Evolutionary conservation across 257 asterid species (phyloP).

Genomic region (Fraxinus quadrangulata): DNA sequence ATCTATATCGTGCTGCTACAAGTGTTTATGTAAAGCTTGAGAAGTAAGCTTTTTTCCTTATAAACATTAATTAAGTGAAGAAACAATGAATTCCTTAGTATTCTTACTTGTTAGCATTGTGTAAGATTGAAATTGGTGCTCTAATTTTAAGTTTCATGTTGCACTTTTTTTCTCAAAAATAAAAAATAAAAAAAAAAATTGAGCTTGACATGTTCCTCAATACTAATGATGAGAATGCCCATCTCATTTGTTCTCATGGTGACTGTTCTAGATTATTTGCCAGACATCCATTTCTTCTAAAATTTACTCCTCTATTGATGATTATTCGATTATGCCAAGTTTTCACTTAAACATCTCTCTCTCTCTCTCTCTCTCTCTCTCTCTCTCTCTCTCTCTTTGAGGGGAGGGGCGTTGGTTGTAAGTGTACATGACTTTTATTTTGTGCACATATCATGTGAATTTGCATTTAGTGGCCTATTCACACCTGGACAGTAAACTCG

Average conservation of each 20-base stretch:
- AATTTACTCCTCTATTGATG: not conserved
- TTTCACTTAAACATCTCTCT: not conserved
- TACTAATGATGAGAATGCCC: not conserved
- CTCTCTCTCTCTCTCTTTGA: not conserved
- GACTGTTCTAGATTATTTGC: not conserved
- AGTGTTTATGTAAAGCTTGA: slow-evolving; percentile 81
- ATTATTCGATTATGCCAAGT: not conserved
- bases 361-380: not conserved
- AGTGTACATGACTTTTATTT: not conserved
- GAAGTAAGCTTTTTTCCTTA: slow-evolving; percentile 58
- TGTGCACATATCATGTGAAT: not conserved
- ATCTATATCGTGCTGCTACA: slow-evolving; percentile 86
- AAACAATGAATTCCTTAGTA: slow-evolving; percentile 7
- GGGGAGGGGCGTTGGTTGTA: not conserved
- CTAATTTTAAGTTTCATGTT: slow-evolving; percentile 5
- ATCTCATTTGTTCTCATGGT: not conserved
- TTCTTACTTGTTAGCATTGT: slow-evolving; percentile 4
- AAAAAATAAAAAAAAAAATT: not conserved
- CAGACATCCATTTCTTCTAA: not conserved
- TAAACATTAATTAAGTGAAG: not conserved
- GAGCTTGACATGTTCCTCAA: not conserved
- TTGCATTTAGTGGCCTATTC: not conserved
- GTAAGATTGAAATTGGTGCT: slow-evolving; percentile 14
- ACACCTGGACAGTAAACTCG: not conserved
- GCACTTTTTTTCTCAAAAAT: not conserved